Conservation (phyloP, 108 stramenopile genomes). For the Cyclotella kingstonii region DNA sequence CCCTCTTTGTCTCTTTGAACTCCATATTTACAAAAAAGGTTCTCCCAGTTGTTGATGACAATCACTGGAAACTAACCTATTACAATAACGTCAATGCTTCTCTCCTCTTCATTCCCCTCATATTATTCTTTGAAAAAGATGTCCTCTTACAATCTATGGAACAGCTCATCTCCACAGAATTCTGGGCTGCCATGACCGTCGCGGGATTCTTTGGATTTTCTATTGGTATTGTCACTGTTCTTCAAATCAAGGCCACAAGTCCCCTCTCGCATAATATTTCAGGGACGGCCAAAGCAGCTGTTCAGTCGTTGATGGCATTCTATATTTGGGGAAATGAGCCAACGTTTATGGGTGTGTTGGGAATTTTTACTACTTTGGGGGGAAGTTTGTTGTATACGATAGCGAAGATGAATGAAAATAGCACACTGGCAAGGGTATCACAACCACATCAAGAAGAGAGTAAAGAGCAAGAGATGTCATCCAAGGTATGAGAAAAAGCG, state of each 20-base stretch:
- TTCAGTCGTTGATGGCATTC: constrained; percentile 90
- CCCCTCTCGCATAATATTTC: constrained; percentile 95
- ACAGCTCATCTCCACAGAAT: constrained; percentile 60
- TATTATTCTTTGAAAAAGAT: constrained; percentile 72
- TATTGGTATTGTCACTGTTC: constrained; percentile 94
- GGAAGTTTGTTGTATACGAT: constrained; percentile 83
- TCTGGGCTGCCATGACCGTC: constrained; percentile 87
- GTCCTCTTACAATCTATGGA: constrained; percentile 35
- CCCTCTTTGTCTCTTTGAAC: constrained; percentile 93
- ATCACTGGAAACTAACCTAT: constrained; percentile 90
- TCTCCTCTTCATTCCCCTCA: constrained; percentile 85
- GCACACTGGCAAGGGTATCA: constrained; percentile 1
- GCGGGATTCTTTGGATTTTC: constrained; percentile 92
- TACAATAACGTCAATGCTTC: constrained; percentile 96
- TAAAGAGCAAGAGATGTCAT: constrained; percentile 18
- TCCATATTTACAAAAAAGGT: constrained; percentile 92
- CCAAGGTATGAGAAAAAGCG: constrained; percentile 29
- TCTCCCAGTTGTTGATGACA: constrained; percentile 84
- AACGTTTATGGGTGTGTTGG: constrained; percentile 76
- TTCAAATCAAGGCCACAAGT: constrained; percentile 93
- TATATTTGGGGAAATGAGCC: constrained; percentile 91
- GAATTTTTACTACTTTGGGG: constrained; percentile 83
- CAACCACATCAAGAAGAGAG: not conserved
- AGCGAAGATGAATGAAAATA: constrained; percentile 77
- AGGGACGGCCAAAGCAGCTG: constrained; percentile 93